phyloP scores from a whole-genome alignment of 73 alveolate genomes.

The Chromera velia region DNA sequence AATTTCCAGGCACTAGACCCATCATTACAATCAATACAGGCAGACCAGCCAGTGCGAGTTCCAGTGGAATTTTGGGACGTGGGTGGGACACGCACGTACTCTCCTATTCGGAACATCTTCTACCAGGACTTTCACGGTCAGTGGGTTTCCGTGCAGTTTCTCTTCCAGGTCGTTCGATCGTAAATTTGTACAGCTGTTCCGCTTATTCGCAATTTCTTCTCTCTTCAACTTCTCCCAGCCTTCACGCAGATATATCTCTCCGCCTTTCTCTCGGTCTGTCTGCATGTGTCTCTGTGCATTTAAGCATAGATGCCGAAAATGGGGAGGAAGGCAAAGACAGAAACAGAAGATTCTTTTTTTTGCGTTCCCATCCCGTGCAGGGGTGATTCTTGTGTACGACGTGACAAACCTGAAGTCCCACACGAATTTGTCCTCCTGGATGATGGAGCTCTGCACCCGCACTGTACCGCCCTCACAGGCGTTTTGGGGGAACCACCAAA shows the following conservation, averaged over 20 bases:
- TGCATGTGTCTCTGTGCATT: too few relatives aligned
- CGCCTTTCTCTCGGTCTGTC: too few relatives aligned
- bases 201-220: too few relatives aligned
- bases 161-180: too few relatives aligned
- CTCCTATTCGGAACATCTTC: background rate
- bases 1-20: background rate
- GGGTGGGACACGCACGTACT: background rate
- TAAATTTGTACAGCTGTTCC: too few relatives aligned
- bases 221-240: too few relatives aligned
- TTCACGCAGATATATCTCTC: too few relatives aligned
- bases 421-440: background rate
- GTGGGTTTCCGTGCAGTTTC: too few relatives aligned
- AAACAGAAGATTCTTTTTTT: background rate
- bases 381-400: background rate
- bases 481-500: too few relatives aligned
- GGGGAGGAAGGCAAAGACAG: too few relatives aligned
- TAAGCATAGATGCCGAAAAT: too few relatives aligned
- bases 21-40: too few relatives aligned
- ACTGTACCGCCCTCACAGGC: background rate
- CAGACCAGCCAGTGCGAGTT: background rate
- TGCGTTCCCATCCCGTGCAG: background rate
- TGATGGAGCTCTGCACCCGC: background rate
- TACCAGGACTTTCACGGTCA: background rate
- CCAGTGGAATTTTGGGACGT: background rate
- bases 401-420: background rate